Percentiles rank a stretch among this genome's conserved stretches.
Evolutionary conservation across 2,329 filamentous ascomycete species (phyloP).

Genomic region (Sporothrix pallida): DNA sequence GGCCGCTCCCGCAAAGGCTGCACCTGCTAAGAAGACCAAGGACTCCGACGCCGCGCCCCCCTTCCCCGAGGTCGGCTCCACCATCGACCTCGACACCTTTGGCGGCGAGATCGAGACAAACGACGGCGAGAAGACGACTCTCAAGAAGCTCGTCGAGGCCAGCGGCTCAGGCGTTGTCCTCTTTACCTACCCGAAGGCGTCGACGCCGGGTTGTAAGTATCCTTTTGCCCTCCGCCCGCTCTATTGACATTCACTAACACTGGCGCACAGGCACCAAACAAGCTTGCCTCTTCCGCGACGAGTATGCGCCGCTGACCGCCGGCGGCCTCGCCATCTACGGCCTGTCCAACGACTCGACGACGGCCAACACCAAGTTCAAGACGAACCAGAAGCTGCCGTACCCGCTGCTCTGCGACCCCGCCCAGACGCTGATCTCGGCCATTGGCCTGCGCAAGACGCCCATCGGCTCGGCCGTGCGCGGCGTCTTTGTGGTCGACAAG

Average conservation of each 20-base stretch:
- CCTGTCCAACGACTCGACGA: conserved; percentile 83
- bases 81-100: conserved; percentile 63
- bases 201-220: conserved; percentile 87
- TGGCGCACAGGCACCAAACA: conserved; percentile 77
- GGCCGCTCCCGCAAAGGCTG: conserved; percentile 39
- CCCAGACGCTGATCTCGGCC: conserved; percentile 74
- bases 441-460: conserved; percentile 84
- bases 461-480: conserved; percentile 79
- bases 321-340: conserved; percentile 88
- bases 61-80: conserved; percentile 56
- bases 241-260: background rate
- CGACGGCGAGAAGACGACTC: conserved; percentile 77
- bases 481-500: conserved; percentile 87
- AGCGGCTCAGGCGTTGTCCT: conserved; percentile 87
- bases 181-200: conserved; percentile 95
- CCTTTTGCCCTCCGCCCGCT: too few relatives aligned
- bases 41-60: conserved; percentile 45
- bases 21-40: conserved; percentile 42
- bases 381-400: conserved; percentile 90
- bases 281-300: conserved; percentile 90
- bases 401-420: conserved; percentile 82
- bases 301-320: conserved; percentile 74
- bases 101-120: conserved; percentile 81
- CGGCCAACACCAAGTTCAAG: conserved; percentile 91
- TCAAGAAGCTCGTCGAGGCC: conserved; percentile 80